Base-by-base conservation (phyloP, 1,139 yeast species). In the Hemisphaericaspora xylofermentans region DNA sequence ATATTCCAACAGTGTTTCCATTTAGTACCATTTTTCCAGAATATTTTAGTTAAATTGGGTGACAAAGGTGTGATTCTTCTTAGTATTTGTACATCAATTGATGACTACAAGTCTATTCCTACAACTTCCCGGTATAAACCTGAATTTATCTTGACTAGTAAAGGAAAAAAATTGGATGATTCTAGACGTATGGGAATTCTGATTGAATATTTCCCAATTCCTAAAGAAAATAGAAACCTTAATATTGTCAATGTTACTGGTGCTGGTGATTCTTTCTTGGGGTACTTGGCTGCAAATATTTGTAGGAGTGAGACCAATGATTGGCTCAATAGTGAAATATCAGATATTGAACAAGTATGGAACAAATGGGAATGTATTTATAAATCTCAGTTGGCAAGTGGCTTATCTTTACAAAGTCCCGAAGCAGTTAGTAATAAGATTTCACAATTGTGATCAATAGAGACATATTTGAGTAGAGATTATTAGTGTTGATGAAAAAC, bases 231-330 rank as follows among this genome's bases (percentile, higher is more conserved):
- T 41, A 49, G 57, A 7, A 45, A 58, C 4, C 49, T 66, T 8
- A 45, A 53, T 0, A 68, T 79, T 4, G 58, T 59, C 4, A 80
- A 76, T 46, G 87, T 84, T 18, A 78, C 86, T 2, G 88, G 94
- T 1, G 85, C 89, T 0, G 88, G 88, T 3, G 94, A 87, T 57
- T 76, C 91, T 0, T 68, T 87, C 35, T 68, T 76, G 21, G 89
- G 89, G 1, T 74, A 64, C 40, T 47, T 81, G 35, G 52, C 60
- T 7, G 58, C 70, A 1, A 49, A 55, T 21, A 46, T 72, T 32
- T 49, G 58, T 16, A 55, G 51, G 27, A 44, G 61, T 6, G 38
- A 43, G 4, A 7, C 36, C 7, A 30, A 30, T 9, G 43, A 52
- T 26, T 66, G 70, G 70, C 47, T 64, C 17, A 41, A 39, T 2